Evolutionary conservation across 2,329 filamentous ascomycete genomes (phyloP).

Genomic region (Xylariaceae sp.): DNA sequence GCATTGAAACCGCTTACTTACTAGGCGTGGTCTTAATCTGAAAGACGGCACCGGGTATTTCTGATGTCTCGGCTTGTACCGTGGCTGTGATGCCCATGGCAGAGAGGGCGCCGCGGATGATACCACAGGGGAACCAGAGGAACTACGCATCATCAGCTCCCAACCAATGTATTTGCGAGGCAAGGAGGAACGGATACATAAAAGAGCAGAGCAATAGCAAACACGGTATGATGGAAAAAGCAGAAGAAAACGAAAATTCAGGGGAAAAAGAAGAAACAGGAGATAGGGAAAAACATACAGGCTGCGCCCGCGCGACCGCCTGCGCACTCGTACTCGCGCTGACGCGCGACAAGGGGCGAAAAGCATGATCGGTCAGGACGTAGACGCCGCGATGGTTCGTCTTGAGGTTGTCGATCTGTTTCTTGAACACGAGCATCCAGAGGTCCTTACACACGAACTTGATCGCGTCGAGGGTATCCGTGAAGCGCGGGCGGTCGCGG

Average conservation of each 20-base stretch:
- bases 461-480: conserved; percentile 89
- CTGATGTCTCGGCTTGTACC: conserved; percentile 83
- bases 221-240: background rate
- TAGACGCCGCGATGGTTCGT: conserved; percentile 97
- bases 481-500: conserved; percentile 77
- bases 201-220: too few relatives aligned
- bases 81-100: conserved; percentile 85
- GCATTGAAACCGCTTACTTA: background rate
- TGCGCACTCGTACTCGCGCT: conserved; percentile 72
- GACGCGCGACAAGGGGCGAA: conserved; percentile 86
- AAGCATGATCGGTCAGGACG: conserved; percentile 87
- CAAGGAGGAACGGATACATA: too few relatives aligned
- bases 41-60: conserved; percentile 84
- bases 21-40: conserved; percentile 77
- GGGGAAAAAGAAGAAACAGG: background rate
- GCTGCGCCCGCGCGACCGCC: conserved; percentile 69
- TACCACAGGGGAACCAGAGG: conserved; percentile 89
- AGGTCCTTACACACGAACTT: conserved; percentile 99
- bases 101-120: conserved; percentile 88
- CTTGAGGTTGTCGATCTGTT: conserved; percentile 98
- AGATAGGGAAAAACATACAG: conserved; percentile 49
- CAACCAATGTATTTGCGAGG: too few relatives aligned
- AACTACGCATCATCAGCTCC: conserved; percentile 51
- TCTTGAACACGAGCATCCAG: conserved; percentile 89
- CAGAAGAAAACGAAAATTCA: background rate